Percentiles rank a stretch among this genome's conserved stretches.
Conservation (phyloP, 352 stramenopile species). For the Elongisporangium senticosum region DNA sequence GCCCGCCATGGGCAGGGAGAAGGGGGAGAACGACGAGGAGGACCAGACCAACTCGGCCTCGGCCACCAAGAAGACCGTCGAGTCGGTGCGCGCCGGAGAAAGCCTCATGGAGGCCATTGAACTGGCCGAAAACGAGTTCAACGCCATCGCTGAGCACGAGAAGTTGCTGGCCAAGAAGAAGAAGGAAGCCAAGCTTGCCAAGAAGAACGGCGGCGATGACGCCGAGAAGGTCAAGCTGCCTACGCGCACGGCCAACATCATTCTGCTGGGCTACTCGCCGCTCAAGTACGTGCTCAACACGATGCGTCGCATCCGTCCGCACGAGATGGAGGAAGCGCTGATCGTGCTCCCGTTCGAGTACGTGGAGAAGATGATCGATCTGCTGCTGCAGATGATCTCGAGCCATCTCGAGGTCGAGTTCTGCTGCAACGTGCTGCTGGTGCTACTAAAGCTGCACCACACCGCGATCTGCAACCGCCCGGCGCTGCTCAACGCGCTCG, state of each 20-base stretch:
- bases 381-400: conserved; percentile 89
- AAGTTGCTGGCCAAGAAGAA: conserved; percentile 54
- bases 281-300: conserved; percentile 93
- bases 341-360: conserved; percentile 97
- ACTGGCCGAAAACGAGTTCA: conserved; percentile 87
- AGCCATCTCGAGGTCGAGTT: conserved; percentile 90
- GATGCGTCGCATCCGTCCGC: conserved; percentile 88
- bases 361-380: conserved; percentile 91
- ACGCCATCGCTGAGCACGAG: conserved; percentile 77
- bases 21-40: conserved; percentile 33
- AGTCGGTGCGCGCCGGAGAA: conserved; percentile 87
- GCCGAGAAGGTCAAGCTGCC: conserved; percentile 41
- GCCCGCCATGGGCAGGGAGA: conserved; percentile 62
- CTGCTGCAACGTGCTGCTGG: conserved; percentile 77
- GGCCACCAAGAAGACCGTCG: conserved; percentile 89
- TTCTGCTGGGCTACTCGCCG: conserved; percentile 94
- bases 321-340: conserved; percentile 97
- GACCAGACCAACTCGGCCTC: conserved; percentile 62
- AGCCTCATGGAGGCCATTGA: conserved; percentile 95
- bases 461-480: conserved; percentile 67
- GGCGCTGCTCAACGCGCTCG: conserved; percentile 66
- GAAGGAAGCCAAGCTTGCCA: conserved; percentile 38
- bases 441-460: conserved; percentile 75
- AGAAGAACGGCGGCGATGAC: conserved; percentile 49
- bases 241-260: conserved; percentile 82